These are phyloP conservation scores for Alisma plantagoaquatica DNA, from an alignment of 106 monocot species.

Conservation along the genomic window DNA sequence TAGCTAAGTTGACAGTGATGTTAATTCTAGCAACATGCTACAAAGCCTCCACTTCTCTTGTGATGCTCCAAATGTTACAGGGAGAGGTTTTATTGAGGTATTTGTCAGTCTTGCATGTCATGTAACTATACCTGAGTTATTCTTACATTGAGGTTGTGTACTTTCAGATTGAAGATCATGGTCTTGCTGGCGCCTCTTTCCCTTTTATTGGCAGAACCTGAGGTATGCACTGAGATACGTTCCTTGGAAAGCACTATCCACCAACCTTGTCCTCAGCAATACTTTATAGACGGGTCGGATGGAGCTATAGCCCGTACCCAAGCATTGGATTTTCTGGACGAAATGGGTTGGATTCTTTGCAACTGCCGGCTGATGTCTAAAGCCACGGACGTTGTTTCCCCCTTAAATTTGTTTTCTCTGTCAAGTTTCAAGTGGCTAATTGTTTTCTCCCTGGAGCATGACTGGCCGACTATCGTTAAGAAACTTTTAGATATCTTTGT, in stretches of 20 bases:
- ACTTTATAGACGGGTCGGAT: conserved; percentile 1
- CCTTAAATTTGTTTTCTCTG: conserved; percentile 19
- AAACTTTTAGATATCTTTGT: conserved; percentile 62
- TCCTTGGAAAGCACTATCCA: conserved; percentile 38
- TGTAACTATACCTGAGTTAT: too few relatives aligned
- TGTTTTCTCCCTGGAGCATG: conserved; percentile 44
- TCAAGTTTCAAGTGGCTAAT: conserved; percentile 49
- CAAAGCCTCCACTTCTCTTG: conserved; percentile 44
- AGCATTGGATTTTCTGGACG: conserved; percentile 60
- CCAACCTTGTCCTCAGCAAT: background rate
- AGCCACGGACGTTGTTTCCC: conserved; percentile 3
- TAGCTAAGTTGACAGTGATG: too few relatives aligned
- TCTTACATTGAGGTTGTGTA: too few relatives aligned
- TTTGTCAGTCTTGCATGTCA: too few relatives aligned
- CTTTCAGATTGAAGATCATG: conserved; percentile 62
- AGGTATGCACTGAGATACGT: conserved; percentile 63
- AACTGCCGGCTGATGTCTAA: conserved; percentile 26
- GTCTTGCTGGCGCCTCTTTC: conserved; percentile 50
- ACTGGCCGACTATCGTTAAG: conserved; percentile 70
- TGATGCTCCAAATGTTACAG: conserved; percentile 40
- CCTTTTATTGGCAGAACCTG: conserved; percentile 81
- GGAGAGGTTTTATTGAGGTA: conserved; percentile 87
- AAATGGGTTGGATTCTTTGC: conserved; percentile 80
- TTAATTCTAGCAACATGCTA: conserved; percentile 2
- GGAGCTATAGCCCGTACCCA: conserved; percentile 16